Percentiles rank a stretch among this genome's conserved stretches.
Conservation (phyloP, 1,284 basidiomycete species). For the Phellopilus nigrolimitatus region DNA sequence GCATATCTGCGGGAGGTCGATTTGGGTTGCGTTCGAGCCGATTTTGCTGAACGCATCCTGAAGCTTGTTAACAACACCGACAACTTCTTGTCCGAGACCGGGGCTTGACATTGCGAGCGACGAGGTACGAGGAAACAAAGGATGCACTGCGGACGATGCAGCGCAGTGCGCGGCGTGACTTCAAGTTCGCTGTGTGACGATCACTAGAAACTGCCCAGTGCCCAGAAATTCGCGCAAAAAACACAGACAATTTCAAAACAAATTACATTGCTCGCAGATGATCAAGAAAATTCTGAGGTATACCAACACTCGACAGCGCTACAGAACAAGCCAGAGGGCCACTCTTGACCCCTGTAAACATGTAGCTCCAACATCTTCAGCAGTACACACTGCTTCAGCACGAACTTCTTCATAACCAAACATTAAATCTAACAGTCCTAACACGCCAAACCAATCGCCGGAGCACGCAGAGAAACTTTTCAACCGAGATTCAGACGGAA, state of each 20-base stretch:
- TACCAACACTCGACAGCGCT: background rate
- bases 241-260: background rate
- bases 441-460: background rate
- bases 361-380: background rate
- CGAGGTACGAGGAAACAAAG: conserved; percentile 2
- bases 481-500: conserved; percentile 59
- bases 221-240: background rate
- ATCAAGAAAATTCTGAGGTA: background rate
- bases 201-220: background rate
- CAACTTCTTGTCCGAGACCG: conserved; percentile 74
- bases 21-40: conserved; percentile 65
- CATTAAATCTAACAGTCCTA: conserved; percentile 9
- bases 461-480: background rate
- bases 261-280: background rate
- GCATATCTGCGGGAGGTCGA: conserved; percentile 85
- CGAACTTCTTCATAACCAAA: conserved; percentile 8
- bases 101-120: conserved; percentile 23
- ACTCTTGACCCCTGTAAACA: background rate
- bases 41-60: conserved; percentile 84
- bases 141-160: conserved; percentile 5
- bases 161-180: conserved; percentile 8
- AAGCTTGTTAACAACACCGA: conserved; percentile 74
- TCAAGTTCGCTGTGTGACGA: background rate
- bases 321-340: background rate
- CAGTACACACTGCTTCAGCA: background rate